Percentiles rank a stretch among this genome's conserved stretches.
Evolutionary conservation across 2,329 filamentous ascomycete genomes (phyloP).

Genomic region (Rhinocladiella similis): DNA sequence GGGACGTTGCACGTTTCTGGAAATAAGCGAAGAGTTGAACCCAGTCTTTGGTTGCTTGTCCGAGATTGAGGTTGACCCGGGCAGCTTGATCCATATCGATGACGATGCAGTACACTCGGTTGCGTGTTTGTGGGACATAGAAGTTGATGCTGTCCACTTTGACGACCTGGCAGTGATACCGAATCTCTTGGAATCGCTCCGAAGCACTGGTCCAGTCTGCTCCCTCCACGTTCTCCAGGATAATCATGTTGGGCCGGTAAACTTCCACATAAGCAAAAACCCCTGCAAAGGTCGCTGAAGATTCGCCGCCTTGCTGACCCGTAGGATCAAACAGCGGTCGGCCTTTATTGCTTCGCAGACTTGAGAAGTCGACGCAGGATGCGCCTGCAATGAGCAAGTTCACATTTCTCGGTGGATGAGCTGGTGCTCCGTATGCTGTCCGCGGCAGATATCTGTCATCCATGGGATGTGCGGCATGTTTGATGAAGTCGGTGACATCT

Average conservation of each 20-base stretch:
- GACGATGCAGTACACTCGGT: constrained; percentile 61
- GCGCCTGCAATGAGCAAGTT: constrained; percentile 72
- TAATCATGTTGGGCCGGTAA: constrained; percentile 61
- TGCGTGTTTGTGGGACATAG: constrained; percentile 71
- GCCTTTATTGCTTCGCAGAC: constrained; percentile 37
- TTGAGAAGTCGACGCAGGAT: constrained; percentile 74
- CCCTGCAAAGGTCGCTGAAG: constrained; percentile 63
- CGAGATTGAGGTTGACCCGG: constrained; percentile 22
- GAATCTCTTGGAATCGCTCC: constrained; percentile 48
- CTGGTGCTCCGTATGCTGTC: constrained; percentile 66
- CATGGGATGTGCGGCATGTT: constrained; percentile 38
- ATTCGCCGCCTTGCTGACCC: constrained; percentile 54
- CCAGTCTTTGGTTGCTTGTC: constrained; percentile 45
- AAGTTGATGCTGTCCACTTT: constrained; percentile 68
- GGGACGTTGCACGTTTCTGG: constrained; percentile 60
- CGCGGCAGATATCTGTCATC: constrained; percentile 36
- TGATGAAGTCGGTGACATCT: constrained; percentile 59
- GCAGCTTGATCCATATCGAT: constrained; percentile 42
- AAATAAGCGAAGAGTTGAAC: constrained; percentile 46
- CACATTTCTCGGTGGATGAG: constrained; percentile 55
- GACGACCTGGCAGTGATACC: constrained; percentile 55
- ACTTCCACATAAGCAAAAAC: constrained; percentile 58
- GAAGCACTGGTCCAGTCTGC: constrained; percentile 61
- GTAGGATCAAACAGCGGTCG: constrained; percentile 48
- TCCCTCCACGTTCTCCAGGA: constrained; percentile 69